phyloP scores from a whole-genome alignment of 164 flowering plant genomes.

The Aristolochia fimbriata region DNA sequence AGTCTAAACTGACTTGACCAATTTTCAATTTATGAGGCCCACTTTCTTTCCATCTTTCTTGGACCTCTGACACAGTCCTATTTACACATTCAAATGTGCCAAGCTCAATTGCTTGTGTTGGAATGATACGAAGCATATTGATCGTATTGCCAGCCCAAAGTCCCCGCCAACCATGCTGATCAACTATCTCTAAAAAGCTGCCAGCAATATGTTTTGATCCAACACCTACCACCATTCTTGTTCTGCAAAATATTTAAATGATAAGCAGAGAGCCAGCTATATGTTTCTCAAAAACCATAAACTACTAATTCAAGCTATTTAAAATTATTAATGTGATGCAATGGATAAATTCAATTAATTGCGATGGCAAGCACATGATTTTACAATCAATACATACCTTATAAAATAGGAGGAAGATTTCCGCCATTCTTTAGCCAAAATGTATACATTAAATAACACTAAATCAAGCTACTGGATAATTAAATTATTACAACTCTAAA shows the following conservation, averaged over 20 bases:
- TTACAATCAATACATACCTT: too few relatives aligned
- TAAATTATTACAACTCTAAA: too few relatives aligned
- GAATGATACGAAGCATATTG: constrained; percentile 87
- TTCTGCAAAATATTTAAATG: constrained; percentile 36
- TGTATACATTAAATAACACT: too few relatives aligned
- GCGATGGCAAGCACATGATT: too few relatives aligned
- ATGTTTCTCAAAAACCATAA: too few relatives aligned
- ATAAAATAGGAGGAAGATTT: too few relatives aligned
- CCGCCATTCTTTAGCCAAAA: too few relatives aligned
- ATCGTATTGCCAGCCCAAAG: constrained; percentile 92
- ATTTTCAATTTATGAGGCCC: constrained; percentile 55
- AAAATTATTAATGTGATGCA: too few relatives aligned
- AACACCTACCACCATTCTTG: constrained; percentile 94
- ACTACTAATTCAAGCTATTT: too few relatives aligned
- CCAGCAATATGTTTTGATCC: constrained; percentile 72
- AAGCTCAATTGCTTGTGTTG: constrained; percentile 95
- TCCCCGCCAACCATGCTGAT: constrained; percentile 91
- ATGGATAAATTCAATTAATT: too few relatives aligned
- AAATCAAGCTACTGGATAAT: too few relatives aligned
- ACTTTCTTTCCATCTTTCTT: constrained; percentile 50
- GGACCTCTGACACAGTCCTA: constrained; percentile 61
- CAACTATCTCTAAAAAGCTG: constrained; percentile 74
- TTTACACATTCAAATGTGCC: constrained; percentile 91
- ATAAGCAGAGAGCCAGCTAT: not conserved
- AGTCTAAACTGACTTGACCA: constrained; percentile 38